Conservation (phyloP, 1,139 yeast genomes). For the Yamadazyma sp. region DNA sequence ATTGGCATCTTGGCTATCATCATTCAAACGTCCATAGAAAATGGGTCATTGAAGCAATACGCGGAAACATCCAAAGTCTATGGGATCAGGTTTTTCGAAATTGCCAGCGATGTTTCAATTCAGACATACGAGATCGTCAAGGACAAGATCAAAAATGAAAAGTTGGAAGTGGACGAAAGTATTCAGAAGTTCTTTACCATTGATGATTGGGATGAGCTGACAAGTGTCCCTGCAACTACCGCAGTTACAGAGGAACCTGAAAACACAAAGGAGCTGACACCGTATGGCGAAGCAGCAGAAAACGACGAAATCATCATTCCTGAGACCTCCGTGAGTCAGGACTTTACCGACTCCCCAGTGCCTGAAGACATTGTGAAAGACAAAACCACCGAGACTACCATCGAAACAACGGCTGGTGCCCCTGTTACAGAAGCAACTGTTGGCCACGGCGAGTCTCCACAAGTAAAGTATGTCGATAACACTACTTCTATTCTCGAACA, state of each 20-base stretch:
- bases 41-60: constrained; percentile 33
- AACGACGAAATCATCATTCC: constrained; percentile 17
- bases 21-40: constrained; percentile 40
- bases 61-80: constrained; percentile 17
- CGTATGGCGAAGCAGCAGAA: constrained; percentile 11
- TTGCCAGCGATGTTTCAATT: constrained; percentile 25
- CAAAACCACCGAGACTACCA: constrained; percentile 9
- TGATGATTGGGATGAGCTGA: constrained; percentile 24
- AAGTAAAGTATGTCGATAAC: constrained; percentile 6
- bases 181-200: constrained; percentile 27
- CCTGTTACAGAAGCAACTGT: background rate
- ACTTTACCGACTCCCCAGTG: constrained; percentile 8
- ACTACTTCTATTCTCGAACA: constrained; percentile 7
- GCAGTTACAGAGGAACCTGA: background rate
- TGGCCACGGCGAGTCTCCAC: constrained; percentile 1
- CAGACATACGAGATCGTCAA: constrained; percentile 36
- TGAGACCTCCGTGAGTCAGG: constrained; percentile 15
- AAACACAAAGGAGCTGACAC: constrained; percentile 3
- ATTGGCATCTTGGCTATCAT: constrained; percentile 47
- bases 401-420: constrained; percentile 9
- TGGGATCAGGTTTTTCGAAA: constrained; percentile 21
- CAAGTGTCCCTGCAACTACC: background rate
- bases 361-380: constrained; percentile 11
- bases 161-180: constrained; percentile 27
- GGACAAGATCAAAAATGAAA: constrained; percentile 41